These are phyloP conservation scores for Naganishia friedmannii DNA, from an alignment of 768 basidiomycete species.

Conservation along the genomic window DNA sequence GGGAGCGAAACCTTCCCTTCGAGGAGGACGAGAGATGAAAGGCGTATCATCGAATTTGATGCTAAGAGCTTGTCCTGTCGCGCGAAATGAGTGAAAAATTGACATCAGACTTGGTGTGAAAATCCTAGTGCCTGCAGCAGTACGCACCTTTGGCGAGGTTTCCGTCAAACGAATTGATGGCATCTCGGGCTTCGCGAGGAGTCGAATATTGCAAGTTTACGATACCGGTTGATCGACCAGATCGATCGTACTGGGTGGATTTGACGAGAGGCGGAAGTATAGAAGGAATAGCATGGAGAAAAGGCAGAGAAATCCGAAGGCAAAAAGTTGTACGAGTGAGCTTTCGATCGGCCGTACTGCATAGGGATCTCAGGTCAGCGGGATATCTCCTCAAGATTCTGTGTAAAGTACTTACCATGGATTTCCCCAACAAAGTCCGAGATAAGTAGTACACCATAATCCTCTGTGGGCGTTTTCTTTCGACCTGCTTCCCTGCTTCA, in stretches of 20 bases:
- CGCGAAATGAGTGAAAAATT: neutral
- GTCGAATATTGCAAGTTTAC: conserved; percentile 79
- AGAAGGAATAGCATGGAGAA: neutral
- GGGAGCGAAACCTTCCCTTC: conserved; percentile 20
- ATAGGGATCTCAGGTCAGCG: neutral
- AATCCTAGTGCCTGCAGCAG: neutral
- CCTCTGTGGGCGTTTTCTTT: neutral
- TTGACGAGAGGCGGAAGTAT: neutral
- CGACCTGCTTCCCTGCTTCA: neutral
- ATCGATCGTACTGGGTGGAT: conserved; percentile 78
- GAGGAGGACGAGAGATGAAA: conserved; percentile 1
- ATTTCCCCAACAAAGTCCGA: conserved; percentile 7
- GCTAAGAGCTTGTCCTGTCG: conserved; percentile 30
- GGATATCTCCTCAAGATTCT: neutral
- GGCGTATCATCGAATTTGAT: conserved; percentile 32
- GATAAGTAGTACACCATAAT: neutral
- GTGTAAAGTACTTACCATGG: neutral
- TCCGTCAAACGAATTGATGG: conserved; percentile 80
- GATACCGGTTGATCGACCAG: conserved; percentile 82
- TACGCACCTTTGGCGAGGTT: conserved; percentile 77
- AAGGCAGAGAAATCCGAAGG: conserved; percentile 17
- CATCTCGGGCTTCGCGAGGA: conserved; percentile 70
- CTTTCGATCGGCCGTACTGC: conserved; percentile 11
- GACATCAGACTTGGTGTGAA: neutral
- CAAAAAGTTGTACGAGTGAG: conserved; percentile 24